Conservation (phyloP, 352 stramenopile species). For the Phytophthora palmivora region DNA sequence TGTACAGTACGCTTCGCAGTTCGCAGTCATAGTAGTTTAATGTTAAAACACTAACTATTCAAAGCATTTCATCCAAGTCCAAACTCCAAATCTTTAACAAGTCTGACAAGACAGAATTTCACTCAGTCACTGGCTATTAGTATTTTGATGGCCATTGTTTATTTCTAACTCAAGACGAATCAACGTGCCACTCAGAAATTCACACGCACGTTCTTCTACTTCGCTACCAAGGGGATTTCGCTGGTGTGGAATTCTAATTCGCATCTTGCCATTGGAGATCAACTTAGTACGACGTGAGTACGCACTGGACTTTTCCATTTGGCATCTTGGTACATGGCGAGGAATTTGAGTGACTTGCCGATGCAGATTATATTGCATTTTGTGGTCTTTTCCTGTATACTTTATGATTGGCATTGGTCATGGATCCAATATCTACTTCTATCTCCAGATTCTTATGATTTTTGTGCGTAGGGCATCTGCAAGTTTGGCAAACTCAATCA, state of each 20-base stretch:
- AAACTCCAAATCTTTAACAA: too few relatives aligned
- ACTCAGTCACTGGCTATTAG: slow-evolving; percentile 5
- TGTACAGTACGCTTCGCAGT: too few relatives aligned
- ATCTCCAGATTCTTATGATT: slow-evolving; percentile 46
- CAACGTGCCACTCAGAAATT: slow-evolving; percentile 57
- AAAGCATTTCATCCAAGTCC: too few relatives aligned
- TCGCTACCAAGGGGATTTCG: slow-evolving; percentile 54
- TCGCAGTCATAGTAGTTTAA: too few relatives aligned
- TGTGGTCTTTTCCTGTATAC: slow-evolving; percentile 48
- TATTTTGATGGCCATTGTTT: slow-evolving; percentile 46
- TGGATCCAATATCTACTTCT: slow-evolving; percentile 42
- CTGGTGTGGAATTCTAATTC: slow-evolving; percentile 17
- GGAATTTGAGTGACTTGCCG: slow-evolving; percentile 57
- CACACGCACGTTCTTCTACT: slow-evolving; percentile 49
- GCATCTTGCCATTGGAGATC: slow-evolving; percentile 37
- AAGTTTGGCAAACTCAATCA: slow-evolving; percentile 46
- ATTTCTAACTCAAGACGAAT: slow-evolving; percentile 46
- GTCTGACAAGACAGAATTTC: slow-evolving; percentile 41
- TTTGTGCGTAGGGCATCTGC: slow-evolving; percentile 19
- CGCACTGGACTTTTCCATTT: too few relatives aligned
- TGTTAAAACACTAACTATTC: too few relatives aligned
- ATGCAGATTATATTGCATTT: slow-evolving; percentile 51
- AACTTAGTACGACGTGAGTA: slow-evolving; percentile 53
- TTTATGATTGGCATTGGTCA: slow-evolving; percentile 54
- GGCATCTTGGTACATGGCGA: slow-evolving; percentile 50